Percentiles rank a stretch among this genome's conserved stretches.
These are phyloP conservation scores for Starmera caribaea DNA, from an alignment of 805 yeast species.

Conservation along the genomic window DNA sequence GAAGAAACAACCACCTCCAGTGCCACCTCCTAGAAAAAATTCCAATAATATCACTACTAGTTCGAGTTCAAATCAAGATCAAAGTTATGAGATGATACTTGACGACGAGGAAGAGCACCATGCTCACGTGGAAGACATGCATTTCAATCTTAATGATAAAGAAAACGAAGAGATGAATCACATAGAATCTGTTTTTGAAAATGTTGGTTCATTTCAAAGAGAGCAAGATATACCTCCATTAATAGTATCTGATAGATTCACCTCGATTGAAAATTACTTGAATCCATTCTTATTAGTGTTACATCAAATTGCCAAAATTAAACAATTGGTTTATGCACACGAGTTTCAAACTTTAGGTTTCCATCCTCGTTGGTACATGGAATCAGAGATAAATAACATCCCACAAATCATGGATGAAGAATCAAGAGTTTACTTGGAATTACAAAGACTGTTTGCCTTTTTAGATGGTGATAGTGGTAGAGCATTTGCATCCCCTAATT, in stretches of 20 bases:
- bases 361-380: conserved; percentile 31
- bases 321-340: conserved; percentile 20
- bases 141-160: no score
- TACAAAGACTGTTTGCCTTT: conserved; percentile 29
- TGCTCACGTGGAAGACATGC: no score
- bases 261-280: conserved; percentile 28
- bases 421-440: conserved; percentile 23
- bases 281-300: conserved; percentile 32
- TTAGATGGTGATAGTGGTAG: conserved; percentile 25
- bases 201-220: not conserved
- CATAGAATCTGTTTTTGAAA: not conserved
- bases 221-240: conserved; percentile 11
- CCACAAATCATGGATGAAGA: conserved; percentile 15
- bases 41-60: no score
- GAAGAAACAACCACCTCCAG: not conserved
- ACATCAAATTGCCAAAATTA: conserved; percentile 26
- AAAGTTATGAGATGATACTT: no score
- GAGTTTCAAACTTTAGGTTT: conserved; percentile 26
- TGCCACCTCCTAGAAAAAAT: not conserved
- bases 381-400: conserved; percentile 6
- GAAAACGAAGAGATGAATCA: no score
- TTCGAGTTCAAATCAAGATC: no score
- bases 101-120: no score
- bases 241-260: conserved; percentile 24
- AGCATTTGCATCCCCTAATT: conserved; percentile 28